A percentile compares a stretch with the other conserved stretches of the same genome.
These are phyloP conservation scores for Melastoma malabathricum DNA, from an alignment of 345 rosid species.

Conservation along the genomic window DNA sequence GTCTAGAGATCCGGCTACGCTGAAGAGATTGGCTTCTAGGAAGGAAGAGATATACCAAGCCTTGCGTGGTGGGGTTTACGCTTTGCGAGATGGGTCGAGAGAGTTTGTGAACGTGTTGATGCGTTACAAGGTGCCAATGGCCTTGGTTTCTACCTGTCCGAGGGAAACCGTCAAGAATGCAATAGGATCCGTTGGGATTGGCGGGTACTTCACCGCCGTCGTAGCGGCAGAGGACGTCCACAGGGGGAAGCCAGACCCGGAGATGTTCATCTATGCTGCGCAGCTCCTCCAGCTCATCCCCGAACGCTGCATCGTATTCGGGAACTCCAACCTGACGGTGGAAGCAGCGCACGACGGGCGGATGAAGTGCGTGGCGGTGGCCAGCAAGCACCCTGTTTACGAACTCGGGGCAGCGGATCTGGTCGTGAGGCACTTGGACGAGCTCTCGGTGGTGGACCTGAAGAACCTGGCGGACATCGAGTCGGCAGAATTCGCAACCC, in stretches of 20 bases:
- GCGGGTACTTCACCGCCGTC: slow-evolving; percentile 51
- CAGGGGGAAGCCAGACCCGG: slow-evolving; percentile 92
- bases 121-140: slow-evolving; percentile 89
- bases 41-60: slow-evolving; percentile 73
- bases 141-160: slow-evolving; percentile 83
- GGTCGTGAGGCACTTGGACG: slow-evolving; percentile 67
- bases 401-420: slow-evolving; percentile 93
- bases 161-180: slow-evolving; percentile 62
- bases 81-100: slow-evolving; percentile 56
- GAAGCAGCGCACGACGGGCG: slow-evolving; percentile 90
- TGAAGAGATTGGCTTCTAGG: slow-evolving; percentile 67
- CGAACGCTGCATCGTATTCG: slow-evolving; percentile 91
- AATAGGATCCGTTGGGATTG: slow-evolving; percentile 47
- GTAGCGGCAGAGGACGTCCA: slow-evolving; percentile 86
- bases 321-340: slow-evolving; percentile 78
- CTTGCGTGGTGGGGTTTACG: slow-evolving; percentile 70
- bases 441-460: slow-evolving; percentile 81
- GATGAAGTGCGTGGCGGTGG: slow-evolving; percentile 98
- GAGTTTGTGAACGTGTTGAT: slow-evolving; percentile 81
- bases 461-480: slow-evolving; percentile 83
- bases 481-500: slow-evolving; percentile 43
- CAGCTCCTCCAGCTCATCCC: slow-evolving; percentile 82
- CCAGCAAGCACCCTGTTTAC: slow-evolving; percentile 80
- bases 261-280: slow-evolving; percentile 78
- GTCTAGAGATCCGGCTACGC: slow-evolving; percentile 71